phyloP scores from a whole-genome alignment of 1,139 yeast genomes.

The Protomyces lactucae-debilis region DNA sequence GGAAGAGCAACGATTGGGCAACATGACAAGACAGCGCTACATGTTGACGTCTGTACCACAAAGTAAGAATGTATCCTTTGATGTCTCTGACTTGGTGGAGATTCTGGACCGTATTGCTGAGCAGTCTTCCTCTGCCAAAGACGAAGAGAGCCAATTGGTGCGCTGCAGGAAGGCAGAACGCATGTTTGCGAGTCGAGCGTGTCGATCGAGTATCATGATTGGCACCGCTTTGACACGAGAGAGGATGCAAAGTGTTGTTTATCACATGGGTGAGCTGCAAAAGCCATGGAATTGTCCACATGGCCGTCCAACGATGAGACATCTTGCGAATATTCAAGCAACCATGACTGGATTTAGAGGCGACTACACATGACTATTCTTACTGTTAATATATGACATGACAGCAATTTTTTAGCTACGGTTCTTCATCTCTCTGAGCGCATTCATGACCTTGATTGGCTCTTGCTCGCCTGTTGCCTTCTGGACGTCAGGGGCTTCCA shows the following conservation, averaged over 20 bases:
- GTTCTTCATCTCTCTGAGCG: constrained; percentile 67
- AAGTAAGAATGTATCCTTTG: constrained; percentile 65
- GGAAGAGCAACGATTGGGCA: constrained; percentile 36
- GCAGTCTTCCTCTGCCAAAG: constrained; percentile 50
- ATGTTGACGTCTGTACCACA: constrained; percentile 61
- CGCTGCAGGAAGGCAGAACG: constrained; percentile 73
- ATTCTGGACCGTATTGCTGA: background rate
- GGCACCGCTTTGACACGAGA: constrained; percentile 60
- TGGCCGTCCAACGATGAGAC: constrained; percentile 95
- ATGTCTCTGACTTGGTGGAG: constrained; percentile 36
- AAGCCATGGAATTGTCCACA: constrained; percentile 98
- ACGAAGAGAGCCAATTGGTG: constrained; percentile 53
- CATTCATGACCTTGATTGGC: constrained; percentile 56
- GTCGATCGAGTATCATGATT: constrained; percentile 89
- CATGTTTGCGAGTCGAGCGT: constrained; percentile 91
- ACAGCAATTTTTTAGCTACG: background rate
- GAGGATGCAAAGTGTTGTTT: constrained; percentile 65
- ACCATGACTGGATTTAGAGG: background rate
- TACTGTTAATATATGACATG: background rate
- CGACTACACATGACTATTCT: background rate
- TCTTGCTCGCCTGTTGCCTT: constrained; percentile 45
- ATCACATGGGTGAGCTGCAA: constrained; percentile 63
- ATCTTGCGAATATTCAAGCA: constrained; percentile 54
- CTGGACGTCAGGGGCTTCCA: constrained; percentile 54
- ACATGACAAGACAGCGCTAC: constrained; percentile 43